Conservation (phyloP, 257 asterid genomes). For the Solanum sparsipilum region DNA sequence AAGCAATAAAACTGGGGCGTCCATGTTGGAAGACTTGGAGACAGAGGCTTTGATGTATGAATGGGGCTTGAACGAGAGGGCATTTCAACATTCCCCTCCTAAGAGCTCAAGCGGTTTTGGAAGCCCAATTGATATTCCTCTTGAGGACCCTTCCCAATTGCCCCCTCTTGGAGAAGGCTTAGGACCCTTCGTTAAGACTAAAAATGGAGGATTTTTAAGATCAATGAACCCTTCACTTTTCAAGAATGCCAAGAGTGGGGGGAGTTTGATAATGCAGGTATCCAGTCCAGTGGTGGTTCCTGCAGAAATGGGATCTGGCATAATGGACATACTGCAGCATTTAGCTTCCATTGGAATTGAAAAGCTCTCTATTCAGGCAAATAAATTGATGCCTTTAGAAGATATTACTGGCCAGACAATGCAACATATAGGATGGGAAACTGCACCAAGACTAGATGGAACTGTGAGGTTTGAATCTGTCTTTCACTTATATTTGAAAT, state of each 20-base stretch:
- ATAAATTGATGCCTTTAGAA: slow-evolving; percentile 84
- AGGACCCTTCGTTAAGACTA: slow-evolving; percentile 70
- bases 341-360: slow-evolving; percentile 85
- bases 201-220: slow-evolving; percentile 77
- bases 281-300: slow-evolving; percentile 91
- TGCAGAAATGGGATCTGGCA: slow-evolving; percentile 88
- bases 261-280: slow-evolving; percentile 81
- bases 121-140: slow-evolving; percentile 45
- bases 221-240: slow-evolving; percentile 80
- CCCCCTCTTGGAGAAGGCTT: slow-evolving; percentile 78
- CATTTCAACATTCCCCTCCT: slow-evolving; percentile 60
- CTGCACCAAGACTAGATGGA: slow-evolving; percentile 44
- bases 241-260: slow-evolving; percentile 50
- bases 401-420: slow-evolving; percentile 73
- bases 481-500: background rate
- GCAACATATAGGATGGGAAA: slow-evolving; percentile 79
- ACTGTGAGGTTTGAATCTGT: slow-evolving; percentile 44
- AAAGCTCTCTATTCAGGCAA: slow-evolving; percentile 92
- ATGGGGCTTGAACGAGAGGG: slow-evolving; percentile 69
- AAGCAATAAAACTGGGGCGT: slow-evolving; percentile 38
- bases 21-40: slow-evolving; percentile 73
- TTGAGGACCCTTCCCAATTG: slow-evolving; percentile 41
- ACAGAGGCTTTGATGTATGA: slow-evolving; percentile 78
- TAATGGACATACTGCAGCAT: slow-evolving; percentile 74
- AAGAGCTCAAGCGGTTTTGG: slow-evolving; percentile 45